A percentile compares a stretch with the other conserved stretches of the same genome.
Conservation (phyloP, 495 filamentous ascomycete genomes). For the Rusavskia elegans region DNA sequence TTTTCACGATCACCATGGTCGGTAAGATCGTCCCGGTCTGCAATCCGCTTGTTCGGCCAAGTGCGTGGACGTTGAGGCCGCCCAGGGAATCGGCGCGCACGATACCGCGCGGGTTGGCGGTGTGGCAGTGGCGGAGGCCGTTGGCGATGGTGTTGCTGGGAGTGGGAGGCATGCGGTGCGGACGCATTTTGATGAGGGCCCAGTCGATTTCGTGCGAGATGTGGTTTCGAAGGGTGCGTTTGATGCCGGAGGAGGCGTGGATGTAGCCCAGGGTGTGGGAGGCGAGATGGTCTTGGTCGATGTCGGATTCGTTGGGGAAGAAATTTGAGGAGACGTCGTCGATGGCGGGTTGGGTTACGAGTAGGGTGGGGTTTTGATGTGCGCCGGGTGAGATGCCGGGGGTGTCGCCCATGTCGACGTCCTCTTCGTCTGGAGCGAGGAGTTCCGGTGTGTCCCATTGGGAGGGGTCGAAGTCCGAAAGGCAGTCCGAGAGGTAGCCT, state of each 20-base stretch:
- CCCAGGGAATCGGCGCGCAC: conserved; percentile 34
- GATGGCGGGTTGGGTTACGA: conserved; percentile 75
- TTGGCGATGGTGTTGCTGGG: conserved; percentile 47
- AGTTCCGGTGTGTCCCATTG: conserved; percentile 18
- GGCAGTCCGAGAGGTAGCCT: conserved; percentile 8
- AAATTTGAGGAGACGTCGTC: conserved; percentile 74
- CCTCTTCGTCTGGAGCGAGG: conserved; percentile 17
- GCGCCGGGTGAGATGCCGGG: conserved; percentile 55
- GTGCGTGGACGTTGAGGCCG: conserved; percentile 66
- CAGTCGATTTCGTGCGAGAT: conserved; percentile 89
- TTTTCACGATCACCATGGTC: conserved; percentile 63
- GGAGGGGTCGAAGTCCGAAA: conserved; percentile 14
- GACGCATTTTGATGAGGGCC: conserved; percentile 73
- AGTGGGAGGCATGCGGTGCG: conserved; percentile 51
- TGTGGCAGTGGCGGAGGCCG: conserved; percentile 20
- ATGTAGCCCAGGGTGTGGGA: conserved; percentile 67
- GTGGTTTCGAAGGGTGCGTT: conserved; percentile 46
- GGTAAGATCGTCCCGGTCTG: conserved; percentile 60
- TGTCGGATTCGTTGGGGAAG: conserved; percentile 45
- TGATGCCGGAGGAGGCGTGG: conserved; percentile 77
- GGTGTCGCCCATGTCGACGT: conserved; percentile 63
- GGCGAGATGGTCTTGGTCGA: conserved; percentile 57
- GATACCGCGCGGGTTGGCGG: conserved; percentile 19
- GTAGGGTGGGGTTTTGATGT: conserved; percentile 44
- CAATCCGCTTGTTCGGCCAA: conserved; percentile 78